A percentile compares a stretch with the other conserved stretches of the same genome.
Conservation (phyloP, 2,329 filamentous ascomycete genomes). For the Helotiales sp. region DNA sequence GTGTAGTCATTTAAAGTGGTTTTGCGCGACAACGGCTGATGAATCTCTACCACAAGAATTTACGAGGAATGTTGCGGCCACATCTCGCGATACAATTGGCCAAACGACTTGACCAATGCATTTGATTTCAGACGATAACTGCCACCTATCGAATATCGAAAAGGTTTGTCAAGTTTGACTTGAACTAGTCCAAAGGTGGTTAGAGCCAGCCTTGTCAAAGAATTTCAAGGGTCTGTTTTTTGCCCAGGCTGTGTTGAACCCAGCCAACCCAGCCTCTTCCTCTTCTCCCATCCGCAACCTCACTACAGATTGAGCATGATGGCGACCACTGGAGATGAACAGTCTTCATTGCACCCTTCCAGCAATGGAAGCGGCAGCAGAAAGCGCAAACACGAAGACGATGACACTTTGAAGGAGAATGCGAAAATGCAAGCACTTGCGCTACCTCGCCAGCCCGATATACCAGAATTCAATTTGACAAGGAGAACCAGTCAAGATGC, state of each 20-base stretch:
- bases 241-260: not conserved
- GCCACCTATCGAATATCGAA: no score
- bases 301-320: constrained; percentile 10
- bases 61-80: not conserved
- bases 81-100: no score
- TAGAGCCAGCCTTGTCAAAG: constrained; percentile 14
- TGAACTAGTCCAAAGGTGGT: constrained; percentile 4
- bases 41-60: not conserved
- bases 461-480: constrained; percentile 44
- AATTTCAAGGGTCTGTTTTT: not conserved
- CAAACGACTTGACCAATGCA: no score
- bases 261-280: not conserved
- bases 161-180: no score
- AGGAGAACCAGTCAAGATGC: constrained; percentile 30
- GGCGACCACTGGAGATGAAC: constrained; percentile 15
- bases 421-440: constrained; percentile 34
- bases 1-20: not conserved
- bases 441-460: constrained; percentile 37
- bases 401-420: constrained; percentile 20
- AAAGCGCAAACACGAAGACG: constrained; percentile 41
- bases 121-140: no score
- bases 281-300: not conserved
- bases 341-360: constrained; percentile 43
- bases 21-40: not conserved
- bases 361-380: constrained; percentile 28